Evolutionary conservation across 345 rosid genomes (phyloP), one percentile per base, ranked within the genome.

Genomic region (Salix caprea): DNA sequence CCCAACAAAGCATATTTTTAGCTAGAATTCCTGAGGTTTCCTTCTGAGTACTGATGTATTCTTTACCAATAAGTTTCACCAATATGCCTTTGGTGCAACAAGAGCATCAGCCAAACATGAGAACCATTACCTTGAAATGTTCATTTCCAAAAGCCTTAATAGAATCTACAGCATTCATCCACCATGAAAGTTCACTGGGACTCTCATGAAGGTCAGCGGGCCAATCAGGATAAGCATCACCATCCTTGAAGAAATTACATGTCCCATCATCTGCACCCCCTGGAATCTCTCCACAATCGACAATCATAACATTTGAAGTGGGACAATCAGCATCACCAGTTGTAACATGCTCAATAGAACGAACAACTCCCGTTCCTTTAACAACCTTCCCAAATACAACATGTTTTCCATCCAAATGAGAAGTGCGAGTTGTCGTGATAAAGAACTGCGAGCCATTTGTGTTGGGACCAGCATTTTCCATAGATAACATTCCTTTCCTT

Each of bases 381-480:
- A 84, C 76, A 50, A 96, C 96, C 85, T 77, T 91, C 73, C 98
- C 99, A 80, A 96, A 96, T 10, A 96, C 94, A 56, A 92, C 98
- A 80, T 94, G 99, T 72, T 91, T 96, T 24, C 98, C 98, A 77
- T 96, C 99, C 6, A 96, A 78, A 81, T 96, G 97, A 46, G 97
- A 79, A 52, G 97, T 88, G 0, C 97, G 90, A 1, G 97, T 85
- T 0, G 98, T 93, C 6, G 99, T 94, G 73, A 96, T 91, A 83
- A 96, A 94, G 88, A 94, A 96, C 89, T 94, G 97, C 46, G 99
- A 96, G 0, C 91, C 97, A 74, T 96, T 96, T n/a, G 99, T 96
- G 85, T 94, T 75, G 15, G 95, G 87, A 34, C 97, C 98, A 61
- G 93, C 67, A 75, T 92, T 96, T 34, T 97, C 97, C 99, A 96